Base-by-base conservation (phyloP, 2,329 filamentous ascomycete species). In the Epichloe hybrida region DNA sequence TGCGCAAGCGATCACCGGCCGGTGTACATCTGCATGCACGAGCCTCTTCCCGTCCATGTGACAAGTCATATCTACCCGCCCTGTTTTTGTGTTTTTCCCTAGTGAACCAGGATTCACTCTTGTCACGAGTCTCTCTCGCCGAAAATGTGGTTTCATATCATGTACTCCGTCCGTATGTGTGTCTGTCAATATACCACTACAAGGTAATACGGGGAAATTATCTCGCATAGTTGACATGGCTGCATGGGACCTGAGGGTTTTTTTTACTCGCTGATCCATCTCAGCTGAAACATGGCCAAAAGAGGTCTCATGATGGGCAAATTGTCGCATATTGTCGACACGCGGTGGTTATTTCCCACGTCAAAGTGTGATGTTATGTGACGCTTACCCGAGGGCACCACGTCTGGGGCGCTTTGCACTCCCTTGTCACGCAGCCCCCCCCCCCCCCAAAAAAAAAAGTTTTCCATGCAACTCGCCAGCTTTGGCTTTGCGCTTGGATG, bases 1-100 rank as follows among this genome's bases (percentile, higher is more conserved):
- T 54, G 55, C 55, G 54, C 21, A 13, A 54, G 52, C 53, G 58
- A 58, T 60, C 57, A 59, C 54, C 57, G 55, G 58, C 54, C 57
- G 56, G 58, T 58, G 57, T 54, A 53, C 50, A 51, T 17, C 17
- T 17, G 17, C 55, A 52, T 53, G 46, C 54, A 53, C 50, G 42
- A 52, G 53, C 40, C 52, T 52, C 41, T 45, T 42, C 46, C 41
- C 42, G 46, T 48, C 23, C 21, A 46, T 36, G 37, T 50, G 53
- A 51, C 49, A 50, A 17, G 49, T 53, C 47, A 50, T 47, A 5
- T 40, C 21, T 46, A 12, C 45, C 38, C 36, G 31, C 4, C 17
- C 31, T 6, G 34, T 4, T 34, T 38, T 13, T 36, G 20, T 27
- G 20, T n/a, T 9, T 45, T 48, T 47, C 27, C 38, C 42, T 23